A percentile compares a stretch with the other conserved stretches of the same genome.
Conservation (phyloP, 805 yeast species). For the Wickerhamomyces rabaulensis region DNA sequence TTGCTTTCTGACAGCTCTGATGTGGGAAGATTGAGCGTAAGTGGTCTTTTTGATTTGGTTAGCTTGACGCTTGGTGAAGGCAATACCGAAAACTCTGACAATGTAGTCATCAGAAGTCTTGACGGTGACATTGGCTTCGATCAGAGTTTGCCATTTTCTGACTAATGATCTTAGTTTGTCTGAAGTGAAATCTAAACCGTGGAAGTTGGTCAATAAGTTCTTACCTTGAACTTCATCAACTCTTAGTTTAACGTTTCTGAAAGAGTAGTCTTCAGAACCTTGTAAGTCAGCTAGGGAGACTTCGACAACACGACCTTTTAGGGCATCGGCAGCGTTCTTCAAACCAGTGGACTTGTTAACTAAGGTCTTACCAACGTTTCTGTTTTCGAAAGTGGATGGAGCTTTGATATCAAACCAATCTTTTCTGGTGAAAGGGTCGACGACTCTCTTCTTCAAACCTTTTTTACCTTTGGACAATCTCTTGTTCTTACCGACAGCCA, state of each 20-base stretch:
- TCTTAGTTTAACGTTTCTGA: slow-evolving; percentile 95
- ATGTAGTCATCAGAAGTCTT: slow-evolving; percentile 95
- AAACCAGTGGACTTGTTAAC: slow-evolving; percentile 98
- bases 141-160: slow-evolving; percentile 96
- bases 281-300: slow-evolving; percentile 94
- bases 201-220: slow-evolving; percentile 98
- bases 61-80: slow-evolving; percentile 94
- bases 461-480: slow-evolving; percentile 82
- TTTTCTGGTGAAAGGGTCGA: slow-evolving; percentile 98
- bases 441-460: slow-evolving; percentile 98
- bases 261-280: slow-evolving; percentile 97
- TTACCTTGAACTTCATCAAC: slow-evolving; percentile 99
- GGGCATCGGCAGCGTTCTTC: slow-evolving; percentile 94
- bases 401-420: slow-evolving; percentile 99
- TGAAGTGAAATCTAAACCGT: slow-evolving; percentile 93
- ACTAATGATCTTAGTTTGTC: slow-evolving; percentile 95
- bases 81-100: slow-evolving; percentile 90
- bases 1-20: slow-evolving; percentile 97
- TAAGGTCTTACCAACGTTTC: slow-evolving; percentile 96
- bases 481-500: slow-evolving; percentile 86
- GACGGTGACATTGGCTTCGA: slow-evolving; percentile 94
- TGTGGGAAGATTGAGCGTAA: slow-evolving; percentile 93
- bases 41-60: slow-evolving; percentile 95
- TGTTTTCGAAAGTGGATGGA: slow-evolving; percentile 96
- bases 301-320: slow-evolving; percentile 96